phyloP scores from a whole-genome alignment of 2,329 filamentous ascomycete species.

The Trichoderma koningii region DNA sequence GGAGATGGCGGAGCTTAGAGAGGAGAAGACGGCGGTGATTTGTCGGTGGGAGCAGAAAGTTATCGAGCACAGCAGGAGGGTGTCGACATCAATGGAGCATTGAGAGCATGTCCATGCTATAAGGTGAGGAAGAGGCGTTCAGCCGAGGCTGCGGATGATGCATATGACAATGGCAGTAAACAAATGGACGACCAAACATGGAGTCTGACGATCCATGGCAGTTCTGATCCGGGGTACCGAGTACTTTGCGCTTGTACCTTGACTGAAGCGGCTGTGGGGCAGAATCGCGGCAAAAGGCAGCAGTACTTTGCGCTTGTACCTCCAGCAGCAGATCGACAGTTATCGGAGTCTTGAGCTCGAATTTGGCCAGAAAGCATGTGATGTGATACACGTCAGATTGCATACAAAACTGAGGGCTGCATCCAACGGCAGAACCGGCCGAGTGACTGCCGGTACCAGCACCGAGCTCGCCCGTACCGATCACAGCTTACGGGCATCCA shows the following conservation, averaged over 20 bases:
- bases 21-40: neutral
- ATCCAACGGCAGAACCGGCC: constrained; percentile 5
- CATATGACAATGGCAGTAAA: neutral
- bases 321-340: too few species aligned
- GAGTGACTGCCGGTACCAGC: neutral
- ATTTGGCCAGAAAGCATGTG: neutral
- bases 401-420: neutral
- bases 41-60: neutral
- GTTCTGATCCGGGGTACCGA: constrained; percentile 16
- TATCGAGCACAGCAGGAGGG: neutral
- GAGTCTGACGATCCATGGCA: constrained; percentile 12
- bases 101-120: constrained; percentile 19
- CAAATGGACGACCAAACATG: constrained; percentile 6
- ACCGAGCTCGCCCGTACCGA: neutral
- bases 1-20: constrained; percentile 7
- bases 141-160: neutral
- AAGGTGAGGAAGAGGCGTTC: neutral
- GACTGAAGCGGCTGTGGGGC: constrained; percentile 23
- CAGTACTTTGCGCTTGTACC: neutral
- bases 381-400: neutral
- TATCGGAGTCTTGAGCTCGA: too few species aligned
- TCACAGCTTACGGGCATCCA: neutral
- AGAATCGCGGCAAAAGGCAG: too few species aligned
- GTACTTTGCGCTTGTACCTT: too few species aligned
- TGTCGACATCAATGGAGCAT: neutral